Conservation (phyloP, 2,329 filamentous ascomycete species). For the Berkeleyomyces basicola region DNA sequence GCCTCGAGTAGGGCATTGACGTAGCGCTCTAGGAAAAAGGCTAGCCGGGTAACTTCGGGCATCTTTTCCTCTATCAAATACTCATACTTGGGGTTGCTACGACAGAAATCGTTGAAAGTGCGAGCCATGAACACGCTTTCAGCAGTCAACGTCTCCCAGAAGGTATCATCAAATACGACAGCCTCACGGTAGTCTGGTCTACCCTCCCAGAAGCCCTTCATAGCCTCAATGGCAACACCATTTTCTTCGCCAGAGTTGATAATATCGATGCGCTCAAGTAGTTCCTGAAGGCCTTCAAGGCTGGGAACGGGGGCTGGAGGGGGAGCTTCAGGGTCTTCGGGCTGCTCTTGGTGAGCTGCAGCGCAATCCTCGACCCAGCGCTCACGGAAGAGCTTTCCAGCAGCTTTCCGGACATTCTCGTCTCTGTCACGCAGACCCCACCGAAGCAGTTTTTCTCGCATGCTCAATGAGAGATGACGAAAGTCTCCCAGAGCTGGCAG, state of each 20-base stretch:
- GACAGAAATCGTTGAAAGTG: slow-evolving; percentile 89
- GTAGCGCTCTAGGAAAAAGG: slow-evolving; percentile 72
- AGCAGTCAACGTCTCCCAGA: slow-evolving; percentile 66
- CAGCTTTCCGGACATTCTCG: slow-evolving; percentile 82
- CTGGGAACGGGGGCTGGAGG: slow-evolving; percentile 37
- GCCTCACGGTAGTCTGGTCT: slow-evolving; percentile 66
- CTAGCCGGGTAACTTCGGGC: slow-evolving; percentile 82
- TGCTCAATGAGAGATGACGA: slow-evolving; percentile 76
- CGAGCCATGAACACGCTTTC: slow-evolving; percentile 82
- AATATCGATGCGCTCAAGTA: slow-evolving; percentile 86
- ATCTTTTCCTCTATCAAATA: slow-evolving; percentile 75
- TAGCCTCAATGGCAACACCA: slow-evolving; percentile 81
- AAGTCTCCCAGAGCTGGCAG: slow-evolving; percentile 87
- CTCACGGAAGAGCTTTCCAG: slow-evolving; percentile 76
- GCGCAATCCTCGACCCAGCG: slow-evolving; percentile 97
- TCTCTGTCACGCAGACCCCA: slow-evolving; percentile 93
- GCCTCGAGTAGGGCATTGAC: slow-evolving; percentile 51
- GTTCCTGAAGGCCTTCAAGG: slow-evolving; percentile 70
- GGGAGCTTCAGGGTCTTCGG: slow-evolving; percentile 37
- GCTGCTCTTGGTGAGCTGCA: slow-evolving; percentile 43
- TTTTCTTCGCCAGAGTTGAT: slow-evolving; percentile 79
- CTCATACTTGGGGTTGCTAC: slow-evolving; percentile 55
- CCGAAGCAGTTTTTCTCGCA: slow-evolving; percentile 85
- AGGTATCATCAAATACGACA: slow-evolving; percentile 53
- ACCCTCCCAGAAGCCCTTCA: slow-evolving; percentile 92